phyloP scores from a whole-genome alignment of 257 asterid genomes.

The Nyctanthes arbortristis region DNA sequence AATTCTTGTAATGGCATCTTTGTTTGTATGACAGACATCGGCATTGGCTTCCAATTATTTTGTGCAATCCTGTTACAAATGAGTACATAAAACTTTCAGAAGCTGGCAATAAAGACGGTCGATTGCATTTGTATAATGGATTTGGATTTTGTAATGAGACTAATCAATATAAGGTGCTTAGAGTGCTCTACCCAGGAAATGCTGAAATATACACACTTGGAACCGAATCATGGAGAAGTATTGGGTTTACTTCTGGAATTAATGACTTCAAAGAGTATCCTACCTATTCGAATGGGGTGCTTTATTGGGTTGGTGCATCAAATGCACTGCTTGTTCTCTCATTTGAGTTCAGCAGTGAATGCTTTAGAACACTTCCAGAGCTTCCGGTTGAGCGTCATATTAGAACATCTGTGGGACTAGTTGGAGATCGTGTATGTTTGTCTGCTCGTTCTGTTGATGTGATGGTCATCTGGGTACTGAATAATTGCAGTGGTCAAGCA shows the following conservation, averaged over 20 bases:
- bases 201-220: neutral
- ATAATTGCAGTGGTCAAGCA: neutral
- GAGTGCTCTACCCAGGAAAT: neutral
- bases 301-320: neutral
- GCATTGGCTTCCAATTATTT: too few relatives aligned
- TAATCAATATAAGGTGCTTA: slow-evolving; percentile 1
- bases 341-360: neutral
- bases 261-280: too few relatives aligned
- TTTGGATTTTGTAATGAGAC: slow-evolving; percentile 8
- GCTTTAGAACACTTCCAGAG: neutral
- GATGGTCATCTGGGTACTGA: neutral
- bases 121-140: neutral
- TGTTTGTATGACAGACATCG: slow-evolving; percentile 5
- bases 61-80: slow-evolving; percentile 6
- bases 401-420: neutral
- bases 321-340: neutral
- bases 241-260: neutral
- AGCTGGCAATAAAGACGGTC: too few relatives aligned
- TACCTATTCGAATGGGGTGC: neutral
- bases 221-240: too few relatives aligned
- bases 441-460: neutral
- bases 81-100: slow-evolving; percentile 11
- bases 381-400: neutral
- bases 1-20: slow-evolving; percentile 7
- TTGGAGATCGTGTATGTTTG: neutral